Conservation (phyloP, 441 rosid species). For the Heliophila coronopifolia region DNA sequence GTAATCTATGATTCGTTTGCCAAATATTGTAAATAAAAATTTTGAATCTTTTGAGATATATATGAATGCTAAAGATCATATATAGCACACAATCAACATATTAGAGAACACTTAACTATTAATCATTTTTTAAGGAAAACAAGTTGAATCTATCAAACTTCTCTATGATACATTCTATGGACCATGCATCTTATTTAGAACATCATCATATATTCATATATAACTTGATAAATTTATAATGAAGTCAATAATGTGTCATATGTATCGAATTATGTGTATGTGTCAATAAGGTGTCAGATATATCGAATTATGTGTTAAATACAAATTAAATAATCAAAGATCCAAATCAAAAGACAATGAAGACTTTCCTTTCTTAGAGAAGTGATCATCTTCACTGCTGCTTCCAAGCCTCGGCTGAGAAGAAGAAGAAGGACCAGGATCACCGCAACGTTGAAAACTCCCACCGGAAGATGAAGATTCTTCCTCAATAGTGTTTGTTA, state of each 20-base stretch:
- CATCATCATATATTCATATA: background rate
- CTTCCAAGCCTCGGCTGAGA: slow-evolving; percentile 29
- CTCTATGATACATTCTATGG: background rate
- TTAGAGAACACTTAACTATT: background rate
- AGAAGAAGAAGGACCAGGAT: slow-evolving; percentile 8
- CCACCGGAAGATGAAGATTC: slow-evolving; percentile 36
- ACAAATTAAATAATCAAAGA: slow-evolving; percentile 7
- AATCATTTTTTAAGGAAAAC: too few species aligned
- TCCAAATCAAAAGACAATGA: slow-evolving; percentile 59
- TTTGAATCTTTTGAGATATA: background rate
- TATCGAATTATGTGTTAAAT: slow-evolving; percentile 23
- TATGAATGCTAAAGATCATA: background rate
- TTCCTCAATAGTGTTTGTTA: slow-evolving; percentile 26
- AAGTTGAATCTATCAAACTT: background rate
- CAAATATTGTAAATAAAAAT: background rate
- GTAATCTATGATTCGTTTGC: slow-evolving; percentile 20
- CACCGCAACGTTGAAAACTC: slow-evolving; percentile 23
- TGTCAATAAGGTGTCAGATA: slow-evolving; percentile 18
- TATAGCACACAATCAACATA: slow-evolving; percentile 1
- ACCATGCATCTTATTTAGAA: background rate
- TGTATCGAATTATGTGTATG: slow-evolving; percentile 25
- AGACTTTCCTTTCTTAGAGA: slow-evolving; percentile 63
- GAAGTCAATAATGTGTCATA: slow-evolving; percentile 20
- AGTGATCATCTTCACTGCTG: slow-evolving; percentile 35
- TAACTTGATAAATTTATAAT: background rate